Base-by-base conservation (phyloP, 768 basidiomycete species). In the Russula sp. region DNA sequence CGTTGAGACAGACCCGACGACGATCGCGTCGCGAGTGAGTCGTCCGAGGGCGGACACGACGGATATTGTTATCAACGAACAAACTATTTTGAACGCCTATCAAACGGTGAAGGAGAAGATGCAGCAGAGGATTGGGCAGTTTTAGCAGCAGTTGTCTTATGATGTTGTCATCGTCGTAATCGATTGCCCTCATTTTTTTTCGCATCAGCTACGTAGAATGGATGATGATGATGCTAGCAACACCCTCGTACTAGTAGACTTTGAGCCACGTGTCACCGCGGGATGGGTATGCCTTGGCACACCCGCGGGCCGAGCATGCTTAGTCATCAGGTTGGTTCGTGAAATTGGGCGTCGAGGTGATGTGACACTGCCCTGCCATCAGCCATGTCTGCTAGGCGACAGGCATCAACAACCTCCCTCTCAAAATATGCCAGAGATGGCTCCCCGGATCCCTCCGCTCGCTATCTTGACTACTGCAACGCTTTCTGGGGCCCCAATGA, bases 31-130 rank as follows among this genome's bases (percentile, higher is more conserved):
- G 36, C 79, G 97, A 59, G 97, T 98, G 58, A 95, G 91, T 71
- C 79, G 94, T 67, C 92, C 97, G 49, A 88, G 86, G 67, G 88
- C 96, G 18, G 97, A 98, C 75, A 88, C 95, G 57, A 90, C 89
- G 42, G 95, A 98, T 70, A 97, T 99, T 67, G 89, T 95, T 67
- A 96, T 99, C 81, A 98, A 99, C 80, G 97, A 99, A 78, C 94
- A 97, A 78, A 95, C 94, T 10, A 81, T 97, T 64, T 82, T 96
- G 83, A 94, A 80, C 72, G 95, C 95, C 34, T 97, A 95, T 79
- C 86, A 90, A 79, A 91, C 90, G 0, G 86, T 94, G 67, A 88
- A 86, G 75, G 91, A 92, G 72, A 87, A 84, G 79, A 85, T 94
- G 77, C 86, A 88, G 72, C 88, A 90, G 74, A 81, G 88, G 71